phyloP scores from a whole-genome alignment of 108 stramenopile species.

The Cyclostephanos invisitatus region DNA sequence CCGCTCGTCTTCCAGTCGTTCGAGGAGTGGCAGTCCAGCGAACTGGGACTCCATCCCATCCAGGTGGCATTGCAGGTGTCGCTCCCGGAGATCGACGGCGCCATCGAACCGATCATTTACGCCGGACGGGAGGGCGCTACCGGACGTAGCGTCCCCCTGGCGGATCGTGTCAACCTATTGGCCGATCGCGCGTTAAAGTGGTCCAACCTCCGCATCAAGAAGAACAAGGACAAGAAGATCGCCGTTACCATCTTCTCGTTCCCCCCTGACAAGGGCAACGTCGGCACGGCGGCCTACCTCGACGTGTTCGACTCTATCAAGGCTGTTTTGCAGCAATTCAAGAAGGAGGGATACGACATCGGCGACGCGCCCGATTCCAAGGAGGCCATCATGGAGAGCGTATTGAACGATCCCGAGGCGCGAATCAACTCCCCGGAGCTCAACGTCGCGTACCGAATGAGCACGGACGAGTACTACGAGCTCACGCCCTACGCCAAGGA shows the following conservation, averaged over 20 bases:
- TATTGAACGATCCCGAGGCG: slow-evolving; percentile 95
- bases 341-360: slow-evolving; percentile 89
- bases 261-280: slow-evolving; percentile 98
- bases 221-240: slow-evolving; percentile 92
- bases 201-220: slow-evolving; percentile 81
- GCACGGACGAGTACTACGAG: slow-evolving; percentile 93
- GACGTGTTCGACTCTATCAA: slow-evolving; percentile 98
- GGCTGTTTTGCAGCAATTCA: slow-evolving; percentile 87
- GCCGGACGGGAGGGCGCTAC: slow-evolving; percentile 97
- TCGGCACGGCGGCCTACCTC: slow-evolving; percentile 96
- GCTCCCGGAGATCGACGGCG: slow-evolving; percentile 96
- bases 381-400: slow-evolving; percentile 85
- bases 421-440: slow-evolving; percentile 91
- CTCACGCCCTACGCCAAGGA: slow-evolving; percentile 92
- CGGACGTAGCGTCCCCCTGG: slow-evolving; percentile 91
- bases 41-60: slow-evolving; percentile 95
- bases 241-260: slow-evolving; percentile 97
- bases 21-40: slow-evolving; percentile 96
- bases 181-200: slow-evolving; percentile 94
- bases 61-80: slow-evolving; percentile 97
- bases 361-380: slow-evolving; percentile 84
- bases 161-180: slow-evolving; percentile 93
- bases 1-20: slow-evolving; percentile 98
- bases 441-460: slow-evolving; percentile 96
- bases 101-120: slow-evolving; percentile 96